phyloP scores from a whole-genome alignment of 1,284 basidiomycete species.

The Ganoderma resinaceum region DNA sequence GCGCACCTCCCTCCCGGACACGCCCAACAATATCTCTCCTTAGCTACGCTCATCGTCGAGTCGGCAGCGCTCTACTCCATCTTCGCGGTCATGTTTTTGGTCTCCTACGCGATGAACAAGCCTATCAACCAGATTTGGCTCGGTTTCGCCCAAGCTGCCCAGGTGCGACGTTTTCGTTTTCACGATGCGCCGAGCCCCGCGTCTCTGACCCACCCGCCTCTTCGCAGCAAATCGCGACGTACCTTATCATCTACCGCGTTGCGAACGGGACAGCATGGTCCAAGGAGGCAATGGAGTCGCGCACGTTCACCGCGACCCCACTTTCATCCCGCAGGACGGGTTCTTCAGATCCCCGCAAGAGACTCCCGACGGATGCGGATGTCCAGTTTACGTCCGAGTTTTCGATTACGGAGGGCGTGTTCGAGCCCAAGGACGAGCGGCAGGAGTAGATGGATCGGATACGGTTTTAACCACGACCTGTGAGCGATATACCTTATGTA shows the following conservation, averaged over 20 bases:
- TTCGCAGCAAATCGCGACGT: conserved; percentile 49
- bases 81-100: conserved; percentile 50
- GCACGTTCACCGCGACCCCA: conserved; percentile 16
- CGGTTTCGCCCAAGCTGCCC: conserved; percentile 25
- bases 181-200: no score
- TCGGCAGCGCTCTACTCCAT: conserved; percentile 51
- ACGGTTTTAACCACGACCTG: background rate
- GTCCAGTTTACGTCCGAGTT: conserved; percentile 28
- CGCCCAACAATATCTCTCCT: conserved; percentile 46
- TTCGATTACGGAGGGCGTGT: conserved; percentile 10
- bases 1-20: conserved; percentile 43
- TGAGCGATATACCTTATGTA: background rate
- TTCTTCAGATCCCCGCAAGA: background rate
- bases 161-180: conserved; percentile 13
- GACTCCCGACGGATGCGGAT: conserved; percentile 13
- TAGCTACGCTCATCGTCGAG: conserved; percentile 51
- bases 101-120: conserved; percentile 49
- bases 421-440: background rate
- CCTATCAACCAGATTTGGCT: conserved; percentile 32
- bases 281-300: conserved; percentile 25
- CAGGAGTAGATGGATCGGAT: conserved; percentile 3
- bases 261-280: conserved; percentile 36
- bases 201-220: background rate
- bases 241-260: conserved; percentile 45
- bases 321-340: background rate